These are phyloP conservation scores for Friedmanniomyces simplex DNA, from an alignment of 495 filamentous ascomycete species.

Conservation along the genomic window DNA sequence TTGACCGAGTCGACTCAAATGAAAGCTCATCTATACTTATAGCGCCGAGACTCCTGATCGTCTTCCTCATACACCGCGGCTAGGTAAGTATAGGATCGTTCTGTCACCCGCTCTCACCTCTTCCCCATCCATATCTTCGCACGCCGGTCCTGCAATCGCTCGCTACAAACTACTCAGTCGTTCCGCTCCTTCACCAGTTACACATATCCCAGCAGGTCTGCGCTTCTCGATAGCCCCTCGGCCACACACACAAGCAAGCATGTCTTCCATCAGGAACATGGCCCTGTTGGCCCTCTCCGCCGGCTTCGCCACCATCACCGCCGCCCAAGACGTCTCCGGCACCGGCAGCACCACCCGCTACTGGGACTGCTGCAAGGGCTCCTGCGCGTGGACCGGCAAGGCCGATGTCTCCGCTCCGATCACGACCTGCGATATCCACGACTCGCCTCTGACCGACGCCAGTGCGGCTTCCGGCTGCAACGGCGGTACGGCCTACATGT, in stretches of 20 bases:
- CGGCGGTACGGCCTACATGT: constrained; percentile 52
- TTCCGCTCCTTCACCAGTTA: neutral
- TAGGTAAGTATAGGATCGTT: neutral
- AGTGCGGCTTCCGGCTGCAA: constrained; percentile 37
- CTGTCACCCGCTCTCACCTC: neutral
- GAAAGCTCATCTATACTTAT: neutral
- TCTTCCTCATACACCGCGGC: neutral
- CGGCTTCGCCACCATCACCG: constrained; percentile 19
- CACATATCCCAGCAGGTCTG: constrained; percentile 8
- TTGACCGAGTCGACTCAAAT: neutral
- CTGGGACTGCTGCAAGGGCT: constrained; percentile 64
- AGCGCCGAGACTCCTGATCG: neutral
- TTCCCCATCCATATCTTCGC: neutral
- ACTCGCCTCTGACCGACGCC: constrained; percentile 38
- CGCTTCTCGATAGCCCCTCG: neutral
- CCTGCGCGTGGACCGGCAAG: constrained; percentile 53
- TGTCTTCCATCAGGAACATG: constrained; percentile 48
- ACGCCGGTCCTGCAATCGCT: neutral
- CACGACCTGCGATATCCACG: constrained; percentile 46
- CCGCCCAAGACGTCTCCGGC: constrained; percentile 16
- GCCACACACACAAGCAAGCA: constrained; percentile 4
- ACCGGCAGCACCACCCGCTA: constrained; percentile 51
- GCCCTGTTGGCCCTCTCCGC: constrained; percentile 50
- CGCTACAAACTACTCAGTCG: constrained; percentile 9
- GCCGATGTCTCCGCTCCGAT: constrained; percentile 41